Conservation (phyloP, 2,329 filamentous ascomycete species). For the Alternaria novae-zelandiae region DNA sequence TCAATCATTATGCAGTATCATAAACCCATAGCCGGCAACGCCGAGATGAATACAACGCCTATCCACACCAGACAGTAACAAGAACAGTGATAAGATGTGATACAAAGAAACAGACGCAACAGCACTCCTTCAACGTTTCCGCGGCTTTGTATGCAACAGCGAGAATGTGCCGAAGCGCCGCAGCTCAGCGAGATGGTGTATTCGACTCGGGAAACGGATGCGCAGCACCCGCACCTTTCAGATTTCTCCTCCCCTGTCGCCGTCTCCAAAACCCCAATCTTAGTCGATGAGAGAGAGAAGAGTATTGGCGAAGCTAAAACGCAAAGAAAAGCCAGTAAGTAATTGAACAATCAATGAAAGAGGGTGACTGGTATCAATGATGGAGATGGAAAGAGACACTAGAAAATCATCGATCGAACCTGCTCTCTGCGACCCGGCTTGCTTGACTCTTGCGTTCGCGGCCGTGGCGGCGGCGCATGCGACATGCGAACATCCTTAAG, state of each 20-base stretch:
- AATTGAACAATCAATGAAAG: constrained; percentile 31
- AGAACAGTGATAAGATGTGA: constrained; percentile 8
- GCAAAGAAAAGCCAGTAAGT: constrained; percentile 33
- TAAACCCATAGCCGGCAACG: constrained; percentile 14
- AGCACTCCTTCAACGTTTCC: not conserved
- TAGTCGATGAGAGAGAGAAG: constrained; percentile 26
- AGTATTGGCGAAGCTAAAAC: constrained; percentile 28
- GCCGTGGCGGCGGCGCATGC: constrained; percentile 36
- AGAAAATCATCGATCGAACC: constrained; percentile 53
- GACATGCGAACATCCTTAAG: constrained; percentile 38
- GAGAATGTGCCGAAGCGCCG: not conserved
- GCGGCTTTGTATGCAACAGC: not conserved
- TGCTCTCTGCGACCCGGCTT: constrained; percentile 42
- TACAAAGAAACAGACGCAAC: not conserved
- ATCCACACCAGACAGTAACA: constrained; percentile 11
- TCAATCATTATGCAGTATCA: constrained; percentile 36
- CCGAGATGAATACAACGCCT: constrained; percentile 9
- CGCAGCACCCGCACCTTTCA: constrained; percentile 24
- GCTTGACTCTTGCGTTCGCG: constrained; percentile 36
- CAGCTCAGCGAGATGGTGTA: not conserved
- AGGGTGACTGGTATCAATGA: constrained; percentile 31
- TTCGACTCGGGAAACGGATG: constrained; percentile 6
- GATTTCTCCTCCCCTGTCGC: constrained; percentile 11
- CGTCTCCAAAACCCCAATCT: constrained; percentile 27
- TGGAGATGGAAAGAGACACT: constrained; percentile 25